Conservation (phyloP, 2,329 filamentous ascomycete genomes). For the Zymoseptoria brevis region DNA sequence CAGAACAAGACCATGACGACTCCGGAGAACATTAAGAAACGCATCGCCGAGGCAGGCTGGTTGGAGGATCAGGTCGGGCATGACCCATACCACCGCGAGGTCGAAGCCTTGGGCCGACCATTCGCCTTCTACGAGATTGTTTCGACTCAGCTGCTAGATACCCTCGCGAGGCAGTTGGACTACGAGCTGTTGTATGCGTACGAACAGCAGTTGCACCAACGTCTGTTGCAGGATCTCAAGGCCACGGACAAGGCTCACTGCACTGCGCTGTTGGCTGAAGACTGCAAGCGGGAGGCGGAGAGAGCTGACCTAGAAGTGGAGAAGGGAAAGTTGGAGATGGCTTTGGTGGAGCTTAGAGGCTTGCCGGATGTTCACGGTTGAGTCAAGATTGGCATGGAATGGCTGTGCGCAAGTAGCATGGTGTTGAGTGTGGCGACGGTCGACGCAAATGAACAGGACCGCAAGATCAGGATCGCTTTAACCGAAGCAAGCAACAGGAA, state of each 20-base stretch:
- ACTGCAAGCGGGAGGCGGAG: conserved; percentile 23
- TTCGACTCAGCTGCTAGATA: conserved; percentile 55
- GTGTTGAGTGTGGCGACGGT: no score
- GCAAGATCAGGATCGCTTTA: not conserved
- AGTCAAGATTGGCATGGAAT: not conserved
- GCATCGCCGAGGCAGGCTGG: conserved; percentile 22
- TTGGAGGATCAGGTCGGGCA: conserved; percentile 38
- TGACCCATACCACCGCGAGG: conserved; percentile 53
- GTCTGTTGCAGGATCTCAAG: conserved; percentile 9
- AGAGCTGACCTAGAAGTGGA: conserved; percentile 23
- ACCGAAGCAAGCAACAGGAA: not conserved
- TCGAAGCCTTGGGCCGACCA: conserved; percentile 56
- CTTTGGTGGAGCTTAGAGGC: conserved; percentile 19
- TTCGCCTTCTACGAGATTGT: conserved; percentile 64
- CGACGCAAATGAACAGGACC: not conserved
- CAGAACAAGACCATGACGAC: conserved; percentile 12
- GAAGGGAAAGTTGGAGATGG: conserved; percentile 25
- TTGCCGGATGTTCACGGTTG: conserved; percentile 9
- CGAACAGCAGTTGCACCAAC: conserved; percentile 2
- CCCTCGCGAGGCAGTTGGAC: conserved; percentile 26
- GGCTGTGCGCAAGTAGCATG: no score
- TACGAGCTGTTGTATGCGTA: conserved; percentile 15
- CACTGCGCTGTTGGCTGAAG: conserved; percentile 28
- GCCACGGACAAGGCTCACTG: conserved; percentile 14
- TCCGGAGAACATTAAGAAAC: conserved; percentile 13